Base-by-base conservation (phyloP, 176 grass and related monocot genomes). In the Tillandsia leiboldiana region DNA sequence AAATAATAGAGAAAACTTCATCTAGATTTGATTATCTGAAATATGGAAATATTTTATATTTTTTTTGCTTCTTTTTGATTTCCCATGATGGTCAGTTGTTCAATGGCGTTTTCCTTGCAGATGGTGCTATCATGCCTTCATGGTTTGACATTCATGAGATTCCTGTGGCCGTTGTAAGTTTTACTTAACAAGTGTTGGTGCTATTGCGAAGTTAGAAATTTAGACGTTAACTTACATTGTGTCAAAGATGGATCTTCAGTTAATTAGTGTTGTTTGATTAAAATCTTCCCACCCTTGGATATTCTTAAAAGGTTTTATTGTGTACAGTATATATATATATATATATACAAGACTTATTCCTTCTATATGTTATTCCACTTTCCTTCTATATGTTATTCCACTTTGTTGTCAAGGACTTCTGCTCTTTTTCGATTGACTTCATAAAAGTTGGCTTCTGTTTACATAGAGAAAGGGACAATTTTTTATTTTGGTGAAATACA, bases 101-200 rank as follows among this genome's bases (percentile, higher is more conserved):
- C 13, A 14, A 20, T 77, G 11, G 12, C 48, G 11, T 69, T 12
- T 76, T 57, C 10, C 1, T 26, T 77, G 73, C 79, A 92, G 86
- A 75, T 84, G 89, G 89, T 76, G 58, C 70, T 27, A 77, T 99
- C 11, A 97, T 93, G 94, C 84, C 89, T 8, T 97, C 89, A 2
- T 97, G 94, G 87, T 97, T 90, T 75, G 87, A 93, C 11, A 87
- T 97, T 70, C 84, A 90, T 74, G 94, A 92, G 78, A 83, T 90
- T 26, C 89, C 89, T 10, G 72, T 97, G 75, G 77, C 8, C 28
- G 66, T 80, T 70, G 93, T 92, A 81, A 90, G 65, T 77, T 49
- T 70, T 48, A 27, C 68, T 53, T 54, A 12, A 26, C 20, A 20
- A 50, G 52, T 14, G 12, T 17, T 49, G 9, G 12, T 14, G 10